phyloP scores from a whole-genome alignment of 148 eudicot species.

The Silene conica region DNA sequence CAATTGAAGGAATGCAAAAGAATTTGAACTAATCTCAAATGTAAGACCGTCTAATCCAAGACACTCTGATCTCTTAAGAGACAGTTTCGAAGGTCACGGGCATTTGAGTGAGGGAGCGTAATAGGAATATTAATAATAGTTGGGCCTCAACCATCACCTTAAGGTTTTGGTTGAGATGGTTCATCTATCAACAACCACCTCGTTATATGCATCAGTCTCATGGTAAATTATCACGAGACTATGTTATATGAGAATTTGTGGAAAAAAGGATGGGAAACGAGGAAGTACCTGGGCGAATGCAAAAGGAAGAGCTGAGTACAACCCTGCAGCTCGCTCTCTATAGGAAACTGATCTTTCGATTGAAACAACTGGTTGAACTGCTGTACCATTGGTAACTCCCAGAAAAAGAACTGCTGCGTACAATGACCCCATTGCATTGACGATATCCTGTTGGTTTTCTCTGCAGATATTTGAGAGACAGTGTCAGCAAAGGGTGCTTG shows the following conservation, averaged over 20 bases:
- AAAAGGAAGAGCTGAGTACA: conserved; percentile 93
- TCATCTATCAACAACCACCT: too few species aligned
- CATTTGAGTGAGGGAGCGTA: too few species aligned
- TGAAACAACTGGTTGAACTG: conserved; percentile 98
- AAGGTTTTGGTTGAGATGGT: too few species aligned
- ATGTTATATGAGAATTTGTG: neutral
- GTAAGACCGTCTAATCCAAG: too few species aligned
- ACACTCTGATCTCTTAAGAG: too few species aligned
- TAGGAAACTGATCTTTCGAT: conserved; percentile 95
- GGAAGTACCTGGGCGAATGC: conserved; percentile 86
- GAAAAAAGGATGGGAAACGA: neutral
- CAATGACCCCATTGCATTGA: conserved; percentile 93
- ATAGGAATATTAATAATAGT: too few species aligned
- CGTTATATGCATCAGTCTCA: neutral
- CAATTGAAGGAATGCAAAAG: too few species aligned
- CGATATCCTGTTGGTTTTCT: conserved; percentile 74
- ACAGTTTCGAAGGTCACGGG: too few species aligned
- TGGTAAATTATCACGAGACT: too few species aligned
- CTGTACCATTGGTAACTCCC: conserved; percentile 88
- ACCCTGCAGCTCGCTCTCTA: conserved; percentile 96
- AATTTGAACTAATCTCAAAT: too few species aligned
- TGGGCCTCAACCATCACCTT: too few species aligned
- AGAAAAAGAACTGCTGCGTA: conserved; percentile 86
- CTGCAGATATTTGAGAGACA: conserved; percentile 28
- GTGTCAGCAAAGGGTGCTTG: conserved; percentile 3